Evolutionary conservation across 371 early-diverging fungal species (phyloP).

Genomic region (Mucor ambiguus): DNA sequence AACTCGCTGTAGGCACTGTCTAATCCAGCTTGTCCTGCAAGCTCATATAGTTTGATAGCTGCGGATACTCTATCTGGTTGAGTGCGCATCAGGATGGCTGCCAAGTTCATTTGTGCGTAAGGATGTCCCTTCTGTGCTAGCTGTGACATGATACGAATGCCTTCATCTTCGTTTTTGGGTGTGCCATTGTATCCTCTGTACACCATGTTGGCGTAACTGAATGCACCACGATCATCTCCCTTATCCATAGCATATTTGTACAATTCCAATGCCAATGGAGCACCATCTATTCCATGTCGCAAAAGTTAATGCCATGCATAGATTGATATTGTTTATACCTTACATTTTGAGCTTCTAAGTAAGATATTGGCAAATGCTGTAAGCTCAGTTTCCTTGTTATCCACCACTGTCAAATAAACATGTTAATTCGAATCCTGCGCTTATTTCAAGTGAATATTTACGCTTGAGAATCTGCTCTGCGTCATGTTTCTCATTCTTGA

Average conservation of each 20-base stretch:
- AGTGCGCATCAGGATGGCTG: constrained; percentile 47
- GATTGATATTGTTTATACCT: neutral
- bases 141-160: constrained; percentile 37
- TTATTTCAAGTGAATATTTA: neutral
- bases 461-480: constrained; percentile 16
- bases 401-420: constrained; percentile 15
- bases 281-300: constrained; percentile 16
- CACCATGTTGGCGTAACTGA: constrained; percentile 53
- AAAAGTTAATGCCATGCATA: neutral
- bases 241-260: constrained; percentile 45
- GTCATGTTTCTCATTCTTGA: constrained; percentile 15
- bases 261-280: constrained; percentile 39
- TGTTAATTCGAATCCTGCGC: no score
- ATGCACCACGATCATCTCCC: constrained; percentile 51
- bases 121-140: constrained; percentile 53
- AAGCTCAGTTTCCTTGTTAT: constrained; percentile 19
- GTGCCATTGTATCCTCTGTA: constrained; percentile 42
- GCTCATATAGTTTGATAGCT: constrained; percentile 47
- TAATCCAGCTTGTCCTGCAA: constrained; percentile 42
- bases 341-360: constrained; percentile 30
- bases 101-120: constrained; percentile 53
- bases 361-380: constrained; percentile 29
- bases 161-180: constrained; percentile 38
- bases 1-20: constrained; percentile 44
- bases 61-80: constrained; percentile 32